Base-by-base conservation (phyloP, 148 eudicot species). In the Selenicereus undatus region DNA sequence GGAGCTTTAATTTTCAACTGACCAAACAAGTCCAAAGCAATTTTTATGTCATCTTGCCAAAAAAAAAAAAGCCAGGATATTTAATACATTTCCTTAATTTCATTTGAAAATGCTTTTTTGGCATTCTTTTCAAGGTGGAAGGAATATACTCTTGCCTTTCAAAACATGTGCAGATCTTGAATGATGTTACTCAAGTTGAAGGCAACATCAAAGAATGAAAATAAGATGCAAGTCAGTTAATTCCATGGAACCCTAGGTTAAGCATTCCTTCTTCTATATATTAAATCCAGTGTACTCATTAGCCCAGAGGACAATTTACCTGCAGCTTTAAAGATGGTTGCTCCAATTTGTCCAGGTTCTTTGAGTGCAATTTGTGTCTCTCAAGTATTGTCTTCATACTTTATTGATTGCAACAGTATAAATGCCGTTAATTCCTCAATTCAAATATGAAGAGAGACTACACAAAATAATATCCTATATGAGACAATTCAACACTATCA, bases 331-430 rank as follows among this genome's bases (percentile, higher is more conserved):
- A 89, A 66, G 93, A 92, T 36, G 96, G 94, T 76, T 88, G 93
- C 18, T 91, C 93, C 91, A 92, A 81, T 84, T 92, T 92, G 52
- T 82, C 89, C 36, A 93, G 86, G 84, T 92, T 94, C 85, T 90
- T 92, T 1, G 98, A 82, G 82, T 92, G 98, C 86, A 94, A 81
- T 29, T 90, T 84, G 78, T 89, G 94, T 80, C 84, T 87, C 82
- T 91, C 98, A 32, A 94, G 94, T 80, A 94, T 91, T 50, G 80
- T 82, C 85, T 87, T 86, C 94, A 91, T 92, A 82, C 98, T 93
- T 80, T 43, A 87, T n/a, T 42, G 76, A 87, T n/a, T 42, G 78
- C 54, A 60, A 58, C 11, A 68, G 77, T 68, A 62, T 54, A 50
- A 62, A 62, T n/a, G 68, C 24, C 78, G 60, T 24, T 24, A 54